Conservation (phyloP, 768 basidiomycete species). For the Chalciporus chontae region DNA sequence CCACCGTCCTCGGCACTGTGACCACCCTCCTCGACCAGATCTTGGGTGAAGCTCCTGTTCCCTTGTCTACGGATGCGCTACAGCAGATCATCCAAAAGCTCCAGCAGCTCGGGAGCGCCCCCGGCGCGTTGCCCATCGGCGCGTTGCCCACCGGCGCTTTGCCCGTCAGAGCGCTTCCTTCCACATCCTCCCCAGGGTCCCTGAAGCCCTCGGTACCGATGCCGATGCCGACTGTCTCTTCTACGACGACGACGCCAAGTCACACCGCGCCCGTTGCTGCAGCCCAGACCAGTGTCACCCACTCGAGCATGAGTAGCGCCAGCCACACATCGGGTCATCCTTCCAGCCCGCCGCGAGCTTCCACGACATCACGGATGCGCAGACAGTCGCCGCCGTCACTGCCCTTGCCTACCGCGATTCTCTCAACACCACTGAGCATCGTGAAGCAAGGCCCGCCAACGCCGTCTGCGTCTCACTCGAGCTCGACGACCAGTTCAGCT, state of each 20-base stretch:
- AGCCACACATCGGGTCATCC: background rate
- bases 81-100: constrained; percentile 1
- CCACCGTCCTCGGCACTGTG: background rate
- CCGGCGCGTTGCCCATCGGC: no score
- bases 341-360: background rate
- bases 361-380: constrained; percentile 4
- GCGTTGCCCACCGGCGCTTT: background rate
- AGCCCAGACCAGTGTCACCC: background rate
- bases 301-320: no score
- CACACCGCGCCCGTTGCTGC: background rate
- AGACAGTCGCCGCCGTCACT: constrained; percentile 8
- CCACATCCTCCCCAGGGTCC: background rate
- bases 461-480: background rate
- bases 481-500: background rate
- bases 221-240: background rate
- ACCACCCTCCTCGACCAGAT: accelerated
- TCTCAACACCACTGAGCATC: background rate
- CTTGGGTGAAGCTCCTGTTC: background rate
- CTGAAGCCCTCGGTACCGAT: background rate
- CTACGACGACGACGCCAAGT: constrained; percentile 3
- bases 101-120: background rate
- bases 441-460: background rate
- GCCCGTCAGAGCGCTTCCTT: constrained; percentile 5
- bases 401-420: background rate
- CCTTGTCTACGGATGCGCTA: background rate